Evolutionary conservation across 2,329 filamentous ascomycete species (phyloP).

Genomic region (Colletotrichum graminicola): DNA sequence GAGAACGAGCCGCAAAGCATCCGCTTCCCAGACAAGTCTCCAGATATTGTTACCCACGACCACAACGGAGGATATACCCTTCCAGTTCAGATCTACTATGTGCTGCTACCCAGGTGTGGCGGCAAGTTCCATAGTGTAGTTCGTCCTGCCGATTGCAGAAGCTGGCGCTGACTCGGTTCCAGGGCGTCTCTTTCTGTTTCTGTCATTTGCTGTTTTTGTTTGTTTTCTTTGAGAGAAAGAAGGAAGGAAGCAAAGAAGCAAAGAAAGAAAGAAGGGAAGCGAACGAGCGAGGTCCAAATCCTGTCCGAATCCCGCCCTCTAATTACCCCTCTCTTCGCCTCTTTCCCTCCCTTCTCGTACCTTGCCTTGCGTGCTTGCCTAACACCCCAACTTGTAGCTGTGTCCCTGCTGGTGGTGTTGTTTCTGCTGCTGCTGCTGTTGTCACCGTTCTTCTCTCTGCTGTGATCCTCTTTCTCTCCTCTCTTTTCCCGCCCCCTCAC

Average conservation of each 20-base stretch:
- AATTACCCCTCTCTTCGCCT: neutral
- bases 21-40: constrained; percentile 25
- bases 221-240: constrained; percentile 16
- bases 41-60: constrained; percentile 34
- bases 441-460: constrained; percentile 1
- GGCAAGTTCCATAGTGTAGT: constrained; percentile 4
- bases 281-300: neutral
- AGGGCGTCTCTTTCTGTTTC: constrained; percentile 6
- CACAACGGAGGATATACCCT: constrained; percentile 33
- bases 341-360: neutral
- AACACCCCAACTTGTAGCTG: neutral
- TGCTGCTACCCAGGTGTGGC: neutral
- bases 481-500: neutral
- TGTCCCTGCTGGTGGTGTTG: constrained; percentile 9
- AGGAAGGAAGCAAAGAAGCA: neutral
- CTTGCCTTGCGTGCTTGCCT: constrained; percentile 1
- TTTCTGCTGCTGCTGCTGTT: neutral
- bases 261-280: neutral
- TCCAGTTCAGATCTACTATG: constrained; percentile 33
- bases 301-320: neutral
- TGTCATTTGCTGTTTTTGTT: constrained; percentile 11
- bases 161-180: constrained; percentile 35
- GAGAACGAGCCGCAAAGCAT: constrained; percentile 34
- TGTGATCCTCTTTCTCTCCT: constrained; percentile 8
- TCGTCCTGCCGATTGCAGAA: constrained; percentile 34